Conservation (phyloP, 1,284 basidiomycete species). For the Cryptococcus sp. region DNA sequence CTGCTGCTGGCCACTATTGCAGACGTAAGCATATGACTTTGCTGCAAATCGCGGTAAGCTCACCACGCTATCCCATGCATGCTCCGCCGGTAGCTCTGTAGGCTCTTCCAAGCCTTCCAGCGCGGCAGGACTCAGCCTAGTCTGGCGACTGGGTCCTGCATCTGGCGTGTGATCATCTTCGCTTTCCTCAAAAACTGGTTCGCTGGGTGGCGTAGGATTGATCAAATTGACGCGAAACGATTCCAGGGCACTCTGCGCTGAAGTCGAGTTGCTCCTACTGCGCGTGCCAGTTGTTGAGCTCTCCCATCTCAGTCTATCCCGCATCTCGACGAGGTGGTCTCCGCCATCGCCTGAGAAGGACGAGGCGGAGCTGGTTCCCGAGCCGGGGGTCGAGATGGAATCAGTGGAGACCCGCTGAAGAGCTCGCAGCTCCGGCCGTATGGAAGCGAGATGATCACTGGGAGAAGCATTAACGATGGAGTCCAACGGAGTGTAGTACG, state of each 20-base stretch:
- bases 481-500: too few relatives aligned
- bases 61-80: slow-evolving; percentile 52
- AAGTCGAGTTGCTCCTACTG: slow-evolving; percentile 12
- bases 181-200: slow-evolving; percentile 12
- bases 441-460: neutral
- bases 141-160: slow-evolving; percentile 15
- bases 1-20: slow-evolving; percentile 44
- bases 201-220: slow-evolving; percentile 31
- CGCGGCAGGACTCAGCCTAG: slow-evolving; percentile 12
- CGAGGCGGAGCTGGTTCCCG: slow-evolving; percentile 13
- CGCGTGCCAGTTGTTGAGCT: slow-evolving; percentile 9
- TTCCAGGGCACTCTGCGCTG: slow-evolving; percentile 2
- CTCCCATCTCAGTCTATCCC: slow-evolving; percentile 26
- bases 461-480: too few relatives aligned
- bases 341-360: slow-evolving; percentile 28
- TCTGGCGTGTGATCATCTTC: slow-evolving; percentile 9
- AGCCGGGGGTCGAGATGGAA: slow-evolving; percentile 21
- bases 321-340: slow-evolving; percentile 35
- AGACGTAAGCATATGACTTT: neutral
- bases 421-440: slow-evolving; percentile 29
- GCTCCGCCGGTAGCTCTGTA: slow-evolving; percentile 20
- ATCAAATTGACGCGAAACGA: slow-evolving; percentile 23
- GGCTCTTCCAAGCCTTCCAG: slow-evolving; percentile 11
- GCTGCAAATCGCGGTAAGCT: slow-evolving; percentile 16
- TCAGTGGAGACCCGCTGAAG: slow-evolving; percentile 39